Conservation (phyloP, 2,329 filamentous ascomycete species). For the Endoconidiophora laricicola region DNA sequence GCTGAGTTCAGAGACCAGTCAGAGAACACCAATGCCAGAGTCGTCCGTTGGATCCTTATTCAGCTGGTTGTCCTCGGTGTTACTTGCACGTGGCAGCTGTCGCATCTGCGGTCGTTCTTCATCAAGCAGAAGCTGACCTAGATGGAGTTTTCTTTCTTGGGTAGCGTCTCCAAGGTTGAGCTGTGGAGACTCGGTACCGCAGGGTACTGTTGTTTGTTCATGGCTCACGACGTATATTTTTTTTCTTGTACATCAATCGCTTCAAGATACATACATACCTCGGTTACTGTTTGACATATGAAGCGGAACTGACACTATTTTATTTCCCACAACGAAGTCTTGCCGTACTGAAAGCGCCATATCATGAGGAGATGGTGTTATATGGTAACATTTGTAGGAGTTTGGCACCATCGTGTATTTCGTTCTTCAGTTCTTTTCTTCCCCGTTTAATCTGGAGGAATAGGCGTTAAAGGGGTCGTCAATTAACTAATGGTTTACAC, state of each 20-base stretch:
- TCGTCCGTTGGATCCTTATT: constrained; percentile 85
- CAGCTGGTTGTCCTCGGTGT: constrained; percentile 70
- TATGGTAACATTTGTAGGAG: neutral
- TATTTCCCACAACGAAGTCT: neutral
- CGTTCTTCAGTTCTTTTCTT: no score
- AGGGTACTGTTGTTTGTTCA: neutral
- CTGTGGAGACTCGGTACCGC: neutral
- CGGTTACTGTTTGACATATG: no score
- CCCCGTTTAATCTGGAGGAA: no score
- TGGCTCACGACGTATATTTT: neutral
- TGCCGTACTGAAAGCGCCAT: neutral
- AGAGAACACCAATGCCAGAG: constrained; percentile 77
- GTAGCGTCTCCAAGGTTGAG: neutral
- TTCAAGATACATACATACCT: neutral
- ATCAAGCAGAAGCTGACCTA: constrained; percentile 99
- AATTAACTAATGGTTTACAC: no score
- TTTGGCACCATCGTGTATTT: no score
- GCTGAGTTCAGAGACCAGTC: constrained; percentile 97
- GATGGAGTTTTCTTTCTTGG: neutral
- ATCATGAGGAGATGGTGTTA: neutral
- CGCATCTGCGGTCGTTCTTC: constrained; percentile 90
- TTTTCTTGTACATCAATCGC: neutral
- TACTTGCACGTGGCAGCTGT: constrained; percentile 94
- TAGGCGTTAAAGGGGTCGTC: no score
- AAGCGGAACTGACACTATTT: neutral